phyloP scores from a whole-genome alignment of 2,329 filamentous ascomycete species.

The Fusarium nygamai region DNA sequence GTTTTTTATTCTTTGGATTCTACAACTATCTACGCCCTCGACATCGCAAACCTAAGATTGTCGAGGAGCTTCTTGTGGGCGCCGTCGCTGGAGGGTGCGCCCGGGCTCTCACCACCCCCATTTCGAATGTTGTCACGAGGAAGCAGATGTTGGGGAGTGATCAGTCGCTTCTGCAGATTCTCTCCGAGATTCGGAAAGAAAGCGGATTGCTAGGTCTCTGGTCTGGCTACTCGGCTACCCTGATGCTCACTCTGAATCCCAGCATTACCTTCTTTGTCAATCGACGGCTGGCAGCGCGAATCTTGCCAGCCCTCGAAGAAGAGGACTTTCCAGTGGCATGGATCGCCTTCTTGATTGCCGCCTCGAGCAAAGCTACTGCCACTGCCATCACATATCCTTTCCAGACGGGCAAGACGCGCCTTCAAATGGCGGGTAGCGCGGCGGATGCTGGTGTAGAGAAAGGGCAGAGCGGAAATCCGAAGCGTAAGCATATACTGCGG shows the following conservation, averaged over 20 bases:
- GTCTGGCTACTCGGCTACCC: constrained; percentile 84
- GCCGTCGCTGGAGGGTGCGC: constrained; percentile 78
- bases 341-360: constrained; percentile 66
- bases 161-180: constrained; percentile 64
- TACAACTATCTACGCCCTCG: constrained; percentile 67
- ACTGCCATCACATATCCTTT: constrained; percentile 85
- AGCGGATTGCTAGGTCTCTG: constrained; percentile 82
- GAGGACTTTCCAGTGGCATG: constrained; percentile 52
- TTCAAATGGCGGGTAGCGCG: constrained; percentile 68
- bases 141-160: constrained; percentile 73
- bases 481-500: constrained; percentile 6
- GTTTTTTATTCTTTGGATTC: constrained; percentile 86
- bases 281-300: constrained; percentile 70
- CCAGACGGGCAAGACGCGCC: constrained; percentile 82
- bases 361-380: constrained; percentile 80
- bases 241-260: constrained; percentile 86
- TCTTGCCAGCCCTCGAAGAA: constrained; percentile 62
- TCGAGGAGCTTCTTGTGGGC: constrained; percentile 80
- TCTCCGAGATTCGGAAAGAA: constrained; percentile 70
- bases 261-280: constrained; percentile 88
- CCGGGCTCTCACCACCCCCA: constrained; percentile 80
- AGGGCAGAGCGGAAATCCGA: background rate
- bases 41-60: constrained; percentile 61
- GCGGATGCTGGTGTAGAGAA: constrained; percentile 13
- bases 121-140: constrained; percentile 83